Evolutionary conservation across 768 basidiomycete genomes (phyloP), one percentile per base, ranked within the genome.

Genomic region (Mycena vulgaris): DNA sequence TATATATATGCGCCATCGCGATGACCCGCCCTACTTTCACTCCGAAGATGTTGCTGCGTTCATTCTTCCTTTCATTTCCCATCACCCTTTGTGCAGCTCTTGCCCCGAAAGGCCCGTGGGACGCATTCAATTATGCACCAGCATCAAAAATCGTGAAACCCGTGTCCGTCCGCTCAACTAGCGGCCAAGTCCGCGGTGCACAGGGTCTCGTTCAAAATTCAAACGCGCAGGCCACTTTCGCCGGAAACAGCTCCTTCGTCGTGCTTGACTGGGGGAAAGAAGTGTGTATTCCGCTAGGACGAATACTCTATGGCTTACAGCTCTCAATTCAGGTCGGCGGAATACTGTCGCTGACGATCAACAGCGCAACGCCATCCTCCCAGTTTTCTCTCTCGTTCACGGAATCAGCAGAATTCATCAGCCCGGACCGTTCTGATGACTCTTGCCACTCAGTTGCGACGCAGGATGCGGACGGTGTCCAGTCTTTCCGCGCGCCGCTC

Each of bases 331-430:
- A 83, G 82, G 78, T 82, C 40, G 80, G 79, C 5, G 81, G 83
- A 5, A 72, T 76, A 11, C 66, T 82, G 4, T 82, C 81, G 2
- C 51, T 84, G 17, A 76, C 71, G 5, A 74, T 82, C 37, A 61
- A 77, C 62, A 51, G 72, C 33, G 75, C 78, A 3, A 77, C 80
- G 0, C 48, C 76, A 0, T 59, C 74, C 5, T 80, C 85, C 1
- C 75, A 79, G 6, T 75, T 87, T n/a, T 81, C 86, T 4, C 77
- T 88, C 35, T 83, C 87, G 2, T 88, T 87, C 77, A 86, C 85
- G 0, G 87, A 88, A 72, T 88, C 87, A 3, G 76, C 87, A 1
- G 63, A 82, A 51, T 88, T 87, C 75, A 85, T 88, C 65, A 80
- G 75, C 55, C 86, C 87, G 0, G 58, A 77, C 10, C 79, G 75